phyloP scores from a whole-genome alignment of 805 yeast species.

The Starmerella stigmatis region DNA sequence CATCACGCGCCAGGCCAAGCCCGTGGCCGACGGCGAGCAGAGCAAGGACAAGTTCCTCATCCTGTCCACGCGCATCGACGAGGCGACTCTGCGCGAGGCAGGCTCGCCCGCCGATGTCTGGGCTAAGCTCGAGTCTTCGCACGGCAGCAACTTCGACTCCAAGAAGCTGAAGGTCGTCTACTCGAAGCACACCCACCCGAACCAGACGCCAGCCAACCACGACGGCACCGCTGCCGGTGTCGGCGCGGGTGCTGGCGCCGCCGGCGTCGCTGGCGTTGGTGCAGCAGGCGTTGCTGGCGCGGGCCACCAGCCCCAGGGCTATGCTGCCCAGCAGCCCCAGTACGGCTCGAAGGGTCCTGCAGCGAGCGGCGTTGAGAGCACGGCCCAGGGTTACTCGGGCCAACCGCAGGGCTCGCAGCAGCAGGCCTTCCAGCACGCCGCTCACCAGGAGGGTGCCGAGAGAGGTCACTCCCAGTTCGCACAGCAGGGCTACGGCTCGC shows the following conservation, averaged over 20 bases:
- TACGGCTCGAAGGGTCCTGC: background rate
- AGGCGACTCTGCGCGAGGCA: slow-evolving; percentile 36
- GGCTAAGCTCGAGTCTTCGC: slow-evolving; percentile 51
- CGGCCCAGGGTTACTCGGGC: too few relatives aligned
- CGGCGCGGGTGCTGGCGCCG: slow-evolving; percentile 14
- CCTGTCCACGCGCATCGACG: slow-evolving; percentile 69
- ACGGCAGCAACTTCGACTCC: slow-evolving; percentile 44
- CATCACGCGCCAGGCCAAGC: slow-evolving; percentile 75
- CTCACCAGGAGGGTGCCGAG: slow-evolving; percentile 9
- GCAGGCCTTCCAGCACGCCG: slow-evolving; percentile 24
- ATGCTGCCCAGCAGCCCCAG: too few relatives aligned
- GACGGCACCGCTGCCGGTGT: background rate
- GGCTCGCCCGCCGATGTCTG: slow-evolving; percentile 55
- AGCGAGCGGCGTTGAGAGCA: too few relatives aligned
- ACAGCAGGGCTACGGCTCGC: background rate
- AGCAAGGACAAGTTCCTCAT: slow-evolving; percentile 89
- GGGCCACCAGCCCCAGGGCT: background rate
- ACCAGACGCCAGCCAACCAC: background rate
- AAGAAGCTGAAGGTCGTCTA: slow-evolving; percentile 53
- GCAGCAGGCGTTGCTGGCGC: slow-evolving; percentile 20
- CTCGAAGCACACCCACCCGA: background rate
- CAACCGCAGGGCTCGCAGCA: too few relatives aligned
- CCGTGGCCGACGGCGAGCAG: slow-evolving; percentile 61
- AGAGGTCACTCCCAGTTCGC: background rate
- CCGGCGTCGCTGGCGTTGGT: background rate